Base-by-base conservation (phyloP, 2,329 filamentous ascomycete genomes). In the Aquanectria penicillioides region DNA sequence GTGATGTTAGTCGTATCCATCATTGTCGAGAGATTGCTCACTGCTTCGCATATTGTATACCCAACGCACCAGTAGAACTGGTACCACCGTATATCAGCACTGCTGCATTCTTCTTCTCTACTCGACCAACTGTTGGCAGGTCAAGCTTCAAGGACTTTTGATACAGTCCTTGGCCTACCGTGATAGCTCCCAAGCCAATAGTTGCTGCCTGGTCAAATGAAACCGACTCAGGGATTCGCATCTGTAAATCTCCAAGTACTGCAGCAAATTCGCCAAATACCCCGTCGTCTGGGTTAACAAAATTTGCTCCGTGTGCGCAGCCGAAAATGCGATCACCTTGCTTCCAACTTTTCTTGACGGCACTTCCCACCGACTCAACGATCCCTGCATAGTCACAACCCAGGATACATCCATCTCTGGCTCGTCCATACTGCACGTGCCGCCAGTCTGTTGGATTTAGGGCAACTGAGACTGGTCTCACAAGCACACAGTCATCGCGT, bases 21-120 rank as follows among this genome's bases (percentile, higher is more conserved):
- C 4, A 36, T 11, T 23, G 12, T 17, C 5, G 9, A 20, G 7
- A 10, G 7, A 25, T 10, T 31, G 17, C 29, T 55, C 20, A 59
- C n/a, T 74, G 67, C 61, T 76, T 77, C 52, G 78, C 78, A 60
- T 68, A 78, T 65, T 81, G 79, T 61, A 82, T 78, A 5, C 72
- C 80, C 51, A 84, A 81, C 38, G 85, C 81, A 69, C 81, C 82
- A 0, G 85, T 85, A 2, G 83, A 84, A 9, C 81, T 87, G 70
- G 82, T 82, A 13, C 78, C 79, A 36, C 79, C 81, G 51, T 82
- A 80, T 59, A 81, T 79, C 18, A 82, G 63, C 34, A 82, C 64
- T 0, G 78, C 73, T 36, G 75, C 67, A 33, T 75, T 68, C 9
- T 76, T 72, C n/a, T 73, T 71, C 11, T 23, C 10, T 6, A n/a